Base-by-base conservation (phyloP, 1,284 basidiomycete genomes). In the Pholiota adiposa region DNA sequence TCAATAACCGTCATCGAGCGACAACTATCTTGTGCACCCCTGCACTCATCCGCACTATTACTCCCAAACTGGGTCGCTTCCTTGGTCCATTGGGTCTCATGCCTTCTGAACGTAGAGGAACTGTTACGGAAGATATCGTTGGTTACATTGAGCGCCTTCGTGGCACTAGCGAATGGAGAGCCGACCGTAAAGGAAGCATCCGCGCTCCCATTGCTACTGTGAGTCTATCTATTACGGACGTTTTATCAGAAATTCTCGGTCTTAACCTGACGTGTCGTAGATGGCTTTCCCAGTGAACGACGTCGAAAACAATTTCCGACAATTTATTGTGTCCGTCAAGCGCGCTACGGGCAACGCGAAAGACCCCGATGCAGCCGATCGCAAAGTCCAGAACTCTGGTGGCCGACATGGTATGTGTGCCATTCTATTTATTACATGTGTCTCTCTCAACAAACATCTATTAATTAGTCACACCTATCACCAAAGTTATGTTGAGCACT, bases 31-130 rank as follows among this genome's bases (percentile, higher is more conserved):
- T 99, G 23, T 92, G 90, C 54, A 95, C 94, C 0, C 87, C 93
- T 3, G 83, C 85, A 16, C 84, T 98, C 68, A 86, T 97, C 59
- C 85, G 88, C 27, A 77, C 85, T 33, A 92, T 98, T 62, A 89
- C 92, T 23, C 87, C 89, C 12, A 86, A 85, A 67, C 83, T 98
- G 6, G 96, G 96, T 33, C 89, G 96, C 66, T 86, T 94, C 61
- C 83, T 99, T 25, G 97, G 97, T 70, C 96, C 95, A 43, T 89
- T 94, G 62, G 96, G 96, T 63, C 77, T 99, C 55, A 98, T 99
- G 95, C 97, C 97, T 14, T 93, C 92, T 7, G 91, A 91, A 63
- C 90, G 96, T 75, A 85, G 97, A 65, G 97, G 97, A 2, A 97
- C 96, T 0, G 97, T 98, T 7, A 93, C 93, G 0, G 90, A 94